A percentile compares a stretch with the other conserved stretches of the same genome.
Conservation (phyloP, 164 flowering plant species). For the Berberis vulgaris region DNA sequence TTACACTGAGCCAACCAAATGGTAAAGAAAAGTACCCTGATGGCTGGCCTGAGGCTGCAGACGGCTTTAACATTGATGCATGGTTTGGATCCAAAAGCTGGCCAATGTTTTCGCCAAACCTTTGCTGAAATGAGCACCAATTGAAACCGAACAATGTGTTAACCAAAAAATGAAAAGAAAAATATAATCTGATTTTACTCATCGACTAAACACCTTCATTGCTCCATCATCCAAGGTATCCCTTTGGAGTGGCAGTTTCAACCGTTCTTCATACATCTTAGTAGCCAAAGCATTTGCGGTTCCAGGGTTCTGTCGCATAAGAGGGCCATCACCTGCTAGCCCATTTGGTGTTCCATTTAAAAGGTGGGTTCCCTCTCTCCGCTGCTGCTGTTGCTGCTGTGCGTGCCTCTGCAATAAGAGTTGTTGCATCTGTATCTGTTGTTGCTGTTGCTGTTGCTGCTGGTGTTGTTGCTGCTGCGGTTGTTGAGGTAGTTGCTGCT, state of each 20-base stretch:
- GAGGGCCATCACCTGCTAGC: slow-evolving; percentile 59
- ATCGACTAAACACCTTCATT: slow-evolving; percentile 47
- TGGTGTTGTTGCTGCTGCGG: slow-evolving; percentile 34
- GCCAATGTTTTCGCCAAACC: slow-evolving; percentile 68
- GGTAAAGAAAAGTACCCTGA: slow-evolving; percentile 54
- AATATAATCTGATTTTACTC: background rate
- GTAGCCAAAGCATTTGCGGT: slow-evolving; percentile 92
- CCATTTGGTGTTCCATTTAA: slow-evolving; percentile 74
- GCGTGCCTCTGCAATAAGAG: slow-evolving; percentile 59
- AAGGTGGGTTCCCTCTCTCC: slow-evolving; percentile 75
- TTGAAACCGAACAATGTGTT: background rate
- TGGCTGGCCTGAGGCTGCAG: slow-evolving; percentile 73
- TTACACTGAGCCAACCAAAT: background rate
- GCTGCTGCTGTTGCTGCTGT: slow-evolving; percentile 51
- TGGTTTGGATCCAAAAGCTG: slow-evolving; percentile 84
- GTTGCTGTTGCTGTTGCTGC: slow-evolving; percentile 60
- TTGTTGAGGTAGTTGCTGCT: slow-evolving; percentile 26
- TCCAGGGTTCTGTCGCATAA: slow-evolving; percentile 59
- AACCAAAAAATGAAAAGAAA: background rate
- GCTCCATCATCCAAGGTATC: slow-evolving; percentile 87
- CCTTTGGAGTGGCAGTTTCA: slow-evolving; percentile 71
- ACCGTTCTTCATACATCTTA: slow-evolving; percentile 85
- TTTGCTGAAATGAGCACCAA: slow-evolving; percentile 46
- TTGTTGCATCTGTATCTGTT: slow-evolving; percentile 70
- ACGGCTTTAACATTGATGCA: slow-evolving; percentile 67